Evolutionary conservation across 805 yeast genomes (phyloP).

Genomic region (Yamadazyma akitaensis): DNA sequence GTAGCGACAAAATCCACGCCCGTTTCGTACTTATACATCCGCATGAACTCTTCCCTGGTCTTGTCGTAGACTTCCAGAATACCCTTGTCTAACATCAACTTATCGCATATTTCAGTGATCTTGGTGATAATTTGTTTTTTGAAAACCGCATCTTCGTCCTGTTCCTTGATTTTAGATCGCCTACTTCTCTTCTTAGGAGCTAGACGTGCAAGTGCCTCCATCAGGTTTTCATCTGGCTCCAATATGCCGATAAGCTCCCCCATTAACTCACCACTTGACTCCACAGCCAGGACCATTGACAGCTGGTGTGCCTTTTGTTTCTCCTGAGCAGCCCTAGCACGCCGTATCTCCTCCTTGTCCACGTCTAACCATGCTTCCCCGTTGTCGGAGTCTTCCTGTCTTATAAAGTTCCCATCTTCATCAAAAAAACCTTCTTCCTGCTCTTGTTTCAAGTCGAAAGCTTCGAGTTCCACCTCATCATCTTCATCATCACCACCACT

Average conservation of each 20-base stretch:
- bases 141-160: conserved; percentile 20
- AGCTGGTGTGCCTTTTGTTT: conserved; percentile 13
- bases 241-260: conserved; percentile 18
- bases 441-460: conserved; percentile 60
- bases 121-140: conserved; percentile 1
- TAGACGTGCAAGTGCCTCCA: conserved; percentile 51
- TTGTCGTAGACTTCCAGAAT: conserved; percentile 47
- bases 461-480: conserved; percentile 43
- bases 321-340: conserved; percentile 45
- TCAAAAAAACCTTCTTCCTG: conserved; percentile 59
- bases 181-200: conserved; percentile 18
- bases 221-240: conserved; percentile 57
- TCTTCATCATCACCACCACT: conserved; percentile 18
- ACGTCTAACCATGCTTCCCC: conserved; percentile 19
- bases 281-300: not conserved
- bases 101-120: conserved; percentile 50
- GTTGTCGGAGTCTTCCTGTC: conserved; percentile 30
- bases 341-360: conserved; percentile 22
- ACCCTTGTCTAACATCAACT: conserved; percentile 39
- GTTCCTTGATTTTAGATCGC: conserved; percentile 2
- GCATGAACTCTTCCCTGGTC: conserved; percentile 53
- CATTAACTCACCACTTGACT: conserved; percentile 6
- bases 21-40: conserved; percentile 22
- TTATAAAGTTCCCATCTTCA: conserved; percentile 54
- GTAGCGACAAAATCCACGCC: conserved; percentile 18